Percentiles rank a stretch among this genome's conserved stretches.
Conservation (phyloP, 345 rosid species). For the Fremontodendron californicum region DNA sequence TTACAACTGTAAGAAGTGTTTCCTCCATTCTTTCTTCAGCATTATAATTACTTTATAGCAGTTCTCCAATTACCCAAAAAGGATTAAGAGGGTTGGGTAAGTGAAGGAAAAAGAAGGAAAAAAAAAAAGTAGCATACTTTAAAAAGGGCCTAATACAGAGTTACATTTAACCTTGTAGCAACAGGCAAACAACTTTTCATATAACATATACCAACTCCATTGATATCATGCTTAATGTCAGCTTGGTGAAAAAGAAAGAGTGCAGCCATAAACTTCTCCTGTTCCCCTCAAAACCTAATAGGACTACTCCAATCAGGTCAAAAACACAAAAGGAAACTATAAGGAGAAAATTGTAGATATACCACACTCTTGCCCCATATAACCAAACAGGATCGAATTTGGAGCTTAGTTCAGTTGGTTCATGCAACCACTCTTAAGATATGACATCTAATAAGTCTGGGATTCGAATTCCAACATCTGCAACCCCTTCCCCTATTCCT, state of each 20-base stretch:
- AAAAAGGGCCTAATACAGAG: background rate
- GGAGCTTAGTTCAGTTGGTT: too few species aligned
- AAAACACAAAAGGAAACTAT: conserved; percentile 12
- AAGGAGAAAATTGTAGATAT: conserved; percentile 9
- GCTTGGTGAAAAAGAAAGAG: conserved; percentile 25
- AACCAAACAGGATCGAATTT: too few species aligned
- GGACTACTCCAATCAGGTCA: conserved; percentile 17
- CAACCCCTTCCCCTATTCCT: too few species aligned
- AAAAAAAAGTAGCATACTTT: background rate
- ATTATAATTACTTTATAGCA: too few species aligned
- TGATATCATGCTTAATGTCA: background rate
- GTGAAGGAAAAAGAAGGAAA: conserved; percentile 8
- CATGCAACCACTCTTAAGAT: too few species aligned
- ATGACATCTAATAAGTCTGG: too few species aligned
- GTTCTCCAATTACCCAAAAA: conserved; percentile 1
- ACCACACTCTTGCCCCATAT: conserved; percentile 3
- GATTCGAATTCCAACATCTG: too few species aligned
- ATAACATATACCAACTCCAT: conserved; percentile 6
- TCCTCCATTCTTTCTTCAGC: background rate
- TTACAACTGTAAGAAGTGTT: background rate
- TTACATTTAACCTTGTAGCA: background rate
- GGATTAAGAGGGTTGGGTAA: background rate
- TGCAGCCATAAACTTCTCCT: conserved; percentile 9
- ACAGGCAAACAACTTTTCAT: background rate
- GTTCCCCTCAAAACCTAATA: conserved; percentile 24